phyloP scores from a whole-genome alignment of 169 alveolate species.

The Toxoplasma gondii region DNA sequence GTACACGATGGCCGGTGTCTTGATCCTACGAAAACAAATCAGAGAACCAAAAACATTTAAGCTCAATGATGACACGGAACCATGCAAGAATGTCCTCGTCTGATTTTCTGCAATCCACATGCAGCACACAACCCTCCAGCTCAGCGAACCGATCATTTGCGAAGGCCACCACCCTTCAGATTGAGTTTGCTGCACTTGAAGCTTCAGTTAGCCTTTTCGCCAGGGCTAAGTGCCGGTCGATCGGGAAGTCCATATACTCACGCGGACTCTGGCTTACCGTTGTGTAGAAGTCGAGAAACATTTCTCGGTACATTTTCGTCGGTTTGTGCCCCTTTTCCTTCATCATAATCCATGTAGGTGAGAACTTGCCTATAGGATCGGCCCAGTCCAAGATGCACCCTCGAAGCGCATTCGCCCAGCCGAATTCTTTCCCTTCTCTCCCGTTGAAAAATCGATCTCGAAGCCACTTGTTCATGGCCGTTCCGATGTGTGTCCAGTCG shows the following conservation, averaged over 20 bases:
- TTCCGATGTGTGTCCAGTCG: neutral
- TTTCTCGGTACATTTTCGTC: neutral
- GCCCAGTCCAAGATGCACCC: conserved; percentile 3
- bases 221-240: too few species aligned
- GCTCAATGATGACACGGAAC: neutral
- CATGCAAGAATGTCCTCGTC: too few species aligned
- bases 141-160: too few species aligned
- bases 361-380: neutral
- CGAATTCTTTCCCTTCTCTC: neutral
- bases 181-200: too few species aligned
- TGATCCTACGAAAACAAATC: neutral
- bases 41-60: neutral
- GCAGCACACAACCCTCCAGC: too few species aligned
- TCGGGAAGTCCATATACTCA: too few species aligned
- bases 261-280: too few species aligned
- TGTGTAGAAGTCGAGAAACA: conserved; percentile 22
- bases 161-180: too few species aligned
- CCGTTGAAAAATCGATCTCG: neutral
- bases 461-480: neutral
- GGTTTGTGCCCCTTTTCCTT: neutral
- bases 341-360: neutral
- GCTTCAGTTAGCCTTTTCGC: too few species aligned
- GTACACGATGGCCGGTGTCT: neutral
- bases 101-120: too few species aligned
- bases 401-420: neutral